These are phyloP conservation scores for Petunia axillaris DNA, from an alignment of 257 asterid genomes.

Conservation along the genomic window DNA sequence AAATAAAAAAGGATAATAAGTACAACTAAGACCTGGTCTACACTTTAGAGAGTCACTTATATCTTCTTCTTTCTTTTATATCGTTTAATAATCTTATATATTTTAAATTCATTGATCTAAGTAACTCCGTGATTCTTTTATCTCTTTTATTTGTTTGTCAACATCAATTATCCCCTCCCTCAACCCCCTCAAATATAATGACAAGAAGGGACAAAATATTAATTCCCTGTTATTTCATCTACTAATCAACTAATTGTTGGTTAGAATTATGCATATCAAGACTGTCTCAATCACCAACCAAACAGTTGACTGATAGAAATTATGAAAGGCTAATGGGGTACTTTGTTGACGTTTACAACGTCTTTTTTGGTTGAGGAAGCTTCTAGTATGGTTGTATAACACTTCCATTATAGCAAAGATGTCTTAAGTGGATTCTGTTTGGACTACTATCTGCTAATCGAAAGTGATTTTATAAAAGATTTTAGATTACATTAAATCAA, in stretches of 20 bases:
- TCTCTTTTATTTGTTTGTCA: neutral
- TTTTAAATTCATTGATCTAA: no score
- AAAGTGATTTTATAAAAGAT: no score
- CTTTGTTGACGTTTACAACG: neutral
- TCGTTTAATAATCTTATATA: no score
- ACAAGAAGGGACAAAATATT: neutral
- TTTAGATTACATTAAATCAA: neutral
- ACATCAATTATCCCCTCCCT: neutral
- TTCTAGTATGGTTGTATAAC: neutral
- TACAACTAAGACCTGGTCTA: neutral
- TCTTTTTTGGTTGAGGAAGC: constrained; percentile 18
- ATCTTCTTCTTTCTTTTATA: no score
- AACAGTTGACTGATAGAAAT: constrained; percentile 5
- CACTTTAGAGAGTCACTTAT: no score
- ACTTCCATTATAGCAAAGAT: neutral
- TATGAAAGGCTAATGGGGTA: constrained; percentile 8
- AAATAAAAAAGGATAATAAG: no score
- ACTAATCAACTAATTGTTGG: neutral
- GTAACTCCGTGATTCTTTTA: no score
- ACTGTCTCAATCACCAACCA: neutral
- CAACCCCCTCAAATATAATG: neutral
- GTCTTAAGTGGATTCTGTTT: constrained; percentile 16
- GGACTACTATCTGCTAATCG: neutral
- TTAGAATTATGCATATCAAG: constrained; percentile 4
- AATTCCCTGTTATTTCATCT: neutral